Percentiles rank a stretch among this genome's conserved stretches.
Conservation (phyloP, 257 asterid genomes). For the Jasminum sambac region DNA sequence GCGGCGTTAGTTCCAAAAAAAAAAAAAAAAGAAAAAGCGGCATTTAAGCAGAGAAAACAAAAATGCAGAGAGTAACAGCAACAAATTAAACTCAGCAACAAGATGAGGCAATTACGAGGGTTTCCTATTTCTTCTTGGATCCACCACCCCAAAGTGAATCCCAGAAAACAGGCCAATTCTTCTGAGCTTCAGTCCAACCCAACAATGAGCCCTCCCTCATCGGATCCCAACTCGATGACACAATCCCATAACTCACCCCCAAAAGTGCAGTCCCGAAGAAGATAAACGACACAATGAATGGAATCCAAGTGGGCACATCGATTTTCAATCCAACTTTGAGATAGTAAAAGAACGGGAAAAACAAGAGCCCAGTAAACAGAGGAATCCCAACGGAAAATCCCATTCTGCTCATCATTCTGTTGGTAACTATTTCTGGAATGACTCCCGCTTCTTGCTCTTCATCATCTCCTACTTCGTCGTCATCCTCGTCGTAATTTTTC, state of each 20-base stretch:
- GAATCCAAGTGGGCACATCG: constrained; percentile 91
- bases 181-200: constrained; percentile 95
- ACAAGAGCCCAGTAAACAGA: constrained; percentile 63
- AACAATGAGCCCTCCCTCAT: constrained; percentile 79
- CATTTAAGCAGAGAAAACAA: too few relatives aligned
- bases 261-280: constrained; percentile 83
- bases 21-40: too few relatives aligned
- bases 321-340: constrained; percentile 81
- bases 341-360: constrained; percentile 92
- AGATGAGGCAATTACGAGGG: constrained; percentile 6
- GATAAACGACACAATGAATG: constrained; percentile 79
- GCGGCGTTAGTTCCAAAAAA: too few relatives aligned
- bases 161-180: constrained; percentile 98
- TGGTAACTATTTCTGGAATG: constrained; percentile 92
- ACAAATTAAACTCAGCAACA: not conserved
- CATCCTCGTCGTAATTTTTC: constrained; percentile 41
- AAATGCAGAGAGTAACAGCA: too few relatives aligned
- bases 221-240: constrained; percentile 99
- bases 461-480: constrained; percentile 39
- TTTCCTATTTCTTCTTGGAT: constrained; percentile 44
- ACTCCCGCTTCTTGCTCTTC: constrained; percentile 55
- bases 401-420: constrained; percentile 87
- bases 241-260: constrained; percentile 94
- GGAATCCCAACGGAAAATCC: constrained; percentile 85
- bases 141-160: constrained; percentile 69